A percentile compares a stretch with the other conserved stretches of the same genome.
Evolutionary conservation across 2,329 filamentous ascomycete genomes (phyloP).

Genomic region (Aspergillus proliferans): DNA sequence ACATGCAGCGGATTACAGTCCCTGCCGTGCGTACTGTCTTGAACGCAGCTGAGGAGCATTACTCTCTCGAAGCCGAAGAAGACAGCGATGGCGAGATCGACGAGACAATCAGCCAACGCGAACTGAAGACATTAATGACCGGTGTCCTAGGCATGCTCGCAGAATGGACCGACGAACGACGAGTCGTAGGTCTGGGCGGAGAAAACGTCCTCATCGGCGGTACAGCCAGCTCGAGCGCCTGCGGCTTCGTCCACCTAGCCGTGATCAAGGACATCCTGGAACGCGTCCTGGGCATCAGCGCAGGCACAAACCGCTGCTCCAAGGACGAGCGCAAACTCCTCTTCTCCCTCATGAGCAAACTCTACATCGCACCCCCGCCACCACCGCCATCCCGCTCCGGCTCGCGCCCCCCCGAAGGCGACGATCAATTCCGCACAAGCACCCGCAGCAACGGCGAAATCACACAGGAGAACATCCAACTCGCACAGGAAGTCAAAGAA

Average conservation of each 20-base stretch:
- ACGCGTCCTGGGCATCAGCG: conserved; percentile 53
- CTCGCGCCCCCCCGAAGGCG: conserved; percentile 47
- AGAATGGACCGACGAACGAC: conserved; percentile 92
- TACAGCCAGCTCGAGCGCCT: conserved; percentile 52
- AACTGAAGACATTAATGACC: conserved; percentile 52
- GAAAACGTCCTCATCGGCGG: conserved; percentile 38
- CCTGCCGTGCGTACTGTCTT: conserved; percentile 67
- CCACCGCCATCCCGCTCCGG: conserved; percentile 41
- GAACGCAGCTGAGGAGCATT: conserved; percentile 55
- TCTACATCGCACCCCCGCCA: conserved; percentile 63
- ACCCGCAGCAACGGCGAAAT: conserved; percentile 42
- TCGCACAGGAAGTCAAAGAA: conserved; percentile 51
- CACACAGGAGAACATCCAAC: conserved; percentile 46
- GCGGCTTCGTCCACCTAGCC: conserved; percentile 72
- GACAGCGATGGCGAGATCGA: conserved; percentile 67
- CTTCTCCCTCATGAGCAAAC: conserved; percentile 70
- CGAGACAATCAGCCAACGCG: conserved; percentile 66
- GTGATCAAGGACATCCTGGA: conserved; percentile 74
- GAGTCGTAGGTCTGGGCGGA: conserved; percentile 59
- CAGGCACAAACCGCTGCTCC: conserved; percentile 28
- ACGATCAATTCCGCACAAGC: conserved; percentile 54
- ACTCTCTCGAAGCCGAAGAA: conserved; percentile 66
- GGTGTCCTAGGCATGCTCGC: conserved; percentile 74
- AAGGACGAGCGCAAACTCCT: conserved; percentile 80
- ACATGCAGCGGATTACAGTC: conserved; percentile 70